phyloP scores from a whole-genome alignment of 305 asterid genomes.

The Rubia balearica region DNA sequence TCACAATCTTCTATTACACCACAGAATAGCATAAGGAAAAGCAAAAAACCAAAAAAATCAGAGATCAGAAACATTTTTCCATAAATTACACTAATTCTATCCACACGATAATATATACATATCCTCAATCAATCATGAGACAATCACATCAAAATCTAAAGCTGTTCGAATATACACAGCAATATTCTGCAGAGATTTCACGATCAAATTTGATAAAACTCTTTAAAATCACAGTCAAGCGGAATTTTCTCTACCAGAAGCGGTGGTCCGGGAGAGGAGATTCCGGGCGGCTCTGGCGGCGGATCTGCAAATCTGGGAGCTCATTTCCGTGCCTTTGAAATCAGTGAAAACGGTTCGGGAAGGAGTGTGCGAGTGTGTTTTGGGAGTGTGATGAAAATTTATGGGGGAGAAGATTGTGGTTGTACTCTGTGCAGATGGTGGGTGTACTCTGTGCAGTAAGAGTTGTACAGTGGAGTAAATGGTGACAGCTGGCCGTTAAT shows the following conservation, averaged over 20 bases:
- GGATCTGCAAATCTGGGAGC: slow-evolving; percentile 78
- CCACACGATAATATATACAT: background rate
- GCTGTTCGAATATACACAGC: background rate
- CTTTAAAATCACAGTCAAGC: background rate
- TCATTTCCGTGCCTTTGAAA: slow-evolving; percentile 36
- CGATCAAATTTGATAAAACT: background rate
- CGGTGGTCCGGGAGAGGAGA: slow-evolving; percentile 53
- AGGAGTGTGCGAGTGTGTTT: slow-evolving; percentile 14
- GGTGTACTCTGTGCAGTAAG: slow-evolving; percentile 19
- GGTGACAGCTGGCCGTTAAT: slow-evolving; percentile 2
- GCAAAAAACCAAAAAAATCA: background rate
- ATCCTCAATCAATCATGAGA: background rate
- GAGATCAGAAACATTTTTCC: background rate
- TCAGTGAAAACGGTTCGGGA: background rate
- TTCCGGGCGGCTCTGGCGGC: slow-evolving; percentile 48
- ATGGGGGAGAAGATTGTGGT: background rate
- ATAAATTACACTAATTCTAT: background rate
- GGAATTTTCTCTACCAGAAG: slow-evolving; percentile 42
- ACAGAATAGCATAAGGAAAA: background rate
- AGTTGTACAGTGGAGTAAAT: background rate
- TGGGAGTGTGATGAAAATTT: slow-evolving; percentile 10
- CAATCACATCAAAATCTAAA: background rate
- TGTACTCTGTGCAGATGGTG: too few relatives aligned
- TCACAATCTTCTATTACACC: background rate
- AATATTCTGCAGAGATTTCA: background rate